Base-by-base conservation (phyloP, 2,329 filamentous ascomycete species). In the Hymenoscyphus occultus region DNA sequence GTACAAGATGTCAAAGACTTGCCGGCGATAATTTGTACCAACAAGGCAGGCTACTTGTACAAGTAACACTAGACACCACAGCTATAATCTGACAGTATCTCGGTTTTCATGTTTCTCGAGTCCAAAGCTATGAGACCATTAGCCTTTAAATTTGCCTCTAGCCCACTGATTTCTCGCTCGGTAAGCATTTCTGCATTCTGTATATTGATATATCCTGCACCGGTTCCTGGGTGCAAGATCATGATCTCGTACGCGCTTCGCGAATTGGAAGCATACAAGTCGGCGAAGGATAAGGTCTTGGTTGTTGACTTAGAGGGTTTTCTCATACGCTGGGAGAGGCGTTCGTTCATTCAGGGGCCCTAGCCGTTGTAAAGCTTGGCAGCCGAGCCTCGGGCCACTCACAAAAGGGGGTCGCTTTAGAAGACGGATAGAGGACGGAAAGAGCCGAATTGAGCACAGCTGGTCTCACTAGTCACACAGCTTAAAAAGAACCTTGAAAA, bases 401-500 rank as follows among this genome's bases (percentile, higher is more conserved):
- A 54, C 22, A 54, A 28, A 10, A 54, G 48, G 9, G 19, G 19
- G 48, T 54, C 48, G 22, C 4, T 54, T 54, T 54, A 54, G 19
- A 54, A 54, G 19, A 19, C 48, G 48, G 48, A 54, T 54, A 28
- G 48, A 54, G 48, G 48, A 28, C 19, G 48, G 48, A 54, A 22
- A 54, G 48, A 54, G 48, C 48, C 48, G 48, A 54, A 54, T 54
- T 13, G n/a, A 31, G 48, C 35, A 54, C 19, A 22, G 48, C 48
- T 54, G 22, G 48, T 54, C 19, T 13, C 48, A 54, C 48, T 54
- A 54, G 48, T 54, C 19, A 28, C 48, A 54, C 48, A 28, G 48
- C 48, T 54, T 22, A 28, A 54, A 51, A 54, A 54, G 9, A 54
- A 54, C 48, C 48, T 54, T 54, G 48, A 54, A 54, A 54, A 54